Evolutionary conservation across 2,329 filamentous ascomycete genomes (phyloP), one percentile per base, ranked within the genome.

Genomic region (Trichophyton verrucosum): DNA sequence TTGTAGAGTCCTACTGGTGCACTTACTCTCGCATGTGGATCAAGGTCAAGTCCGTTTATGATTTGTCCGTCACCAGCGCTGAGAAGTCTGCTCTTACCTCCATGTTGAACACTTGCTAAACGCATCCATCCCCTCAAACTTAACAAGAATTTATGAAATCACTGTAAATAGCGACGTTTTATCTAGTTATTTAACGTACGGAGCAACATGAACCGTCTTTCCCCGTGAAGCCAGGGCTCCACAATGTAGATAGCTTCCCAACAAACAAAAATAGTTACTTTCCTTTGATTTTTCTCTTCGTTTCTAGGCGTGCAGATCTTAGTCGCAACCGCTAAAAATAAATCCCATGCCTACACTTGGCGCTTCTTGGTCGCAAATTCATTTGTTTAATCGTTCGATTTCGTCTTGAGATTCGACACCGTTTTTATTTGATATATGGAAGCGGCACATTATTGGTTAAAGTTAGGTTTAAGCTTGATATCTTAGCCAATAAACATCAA

Each of bases 1-100:
- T 2, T 58, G 20, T 40, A 76, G 78, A 73, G 17, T 79, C 78
- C 64, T 92, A 89, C 75, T 82, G 88, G 72, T 94, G 89, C 81
- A 86, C 82, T 30, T 94, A 95, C 69, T 86, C 88, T 13, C 80
- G 82, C 70, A 83, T 85, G 70, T 95, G 86, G 86, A 80, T 92
- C 46, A 81, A 83, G 68, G 88, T 95, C 66, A 95, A 94, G 82
- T 82, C 79, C 67, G 82, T 84, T 67, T 94, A 87, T 71, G 72
- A 71, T 0, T 74, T 95, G 65, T 86, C 81, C 15, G 77, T 94
- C 63, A 92, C 86, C 1, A 78, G 77, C 55, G 83, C 82, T 0
- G 89, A 95, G 80, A 90, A 89, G 79, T 74, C 74, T 15, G 86
- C 87, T 0, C 73, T 91, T 64, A 76, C 75, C 0, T 77, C 73